Percentiles rank a stretch among this genome's conserved stretches.
These are phyloP conservation scores for Skeletonema menzelii DNA, from an alignment of 108 stramenopile species.

Conservation along the genomic window DNA sequence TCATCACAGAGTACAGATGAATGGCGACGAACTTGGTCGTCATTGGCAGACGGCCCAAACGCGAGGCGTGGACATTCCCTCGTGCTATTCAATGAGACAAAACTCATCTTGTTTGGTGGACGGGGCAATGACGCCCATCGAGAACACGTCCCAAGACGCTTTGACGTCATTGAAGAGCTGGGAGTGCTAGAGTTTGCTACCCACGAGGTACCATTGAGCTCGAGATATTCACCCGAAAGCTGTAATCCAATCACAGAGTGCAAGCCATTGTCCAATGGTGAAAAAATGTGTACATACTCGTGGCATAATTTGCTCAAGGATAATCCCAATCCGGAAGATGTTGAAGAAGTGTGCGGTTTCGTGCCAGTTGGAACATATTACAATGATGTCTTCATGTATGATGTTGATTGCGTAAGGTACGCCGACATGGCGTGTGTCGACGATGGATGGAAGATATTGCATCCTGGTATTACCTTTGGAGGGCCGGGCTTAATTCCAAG, in stretches of 20 bases:
- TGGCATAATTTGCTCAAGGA: slow-evolving; percentile 34
- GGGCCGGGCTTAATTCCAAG: slow-evolving; percentile 62
- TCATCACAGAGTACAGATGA: slow-evolving; percentile 33
- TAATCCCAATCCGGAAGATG: slow-evolving; percentile 13
- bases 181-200: slow-evolving; percentile 69
- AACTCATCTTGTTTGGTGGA: slow-evolving; percentile 67
- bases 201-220: slow-evolving; percentile 57
- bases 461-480: slow-evolving; percentile 67
- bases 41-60: slow-evolving; percentile 30
- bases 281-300: slow-evolving; percentile 44
- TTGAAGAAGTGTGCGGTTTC: slow-evolving; percentile 54
- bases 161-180: slow-evolving; percentile 46
- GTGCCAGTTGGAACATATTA: slow-evolving; percentile 60
- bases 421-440: slow-evolving; percentile 57
- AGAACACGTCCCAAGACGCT: slow-evolving; percentile 51
- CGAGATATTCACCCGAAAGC: slow-evolving; percentile 22
- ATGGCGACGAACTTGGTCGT: slow-evolving; percentile 51
- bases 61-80: slow-evolving; percentile 53
- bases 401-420: slow-evolving; percentile 66
- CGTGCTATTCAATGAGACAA: slow-evolving; percentile 42
- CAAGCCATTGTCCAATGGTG: slow-evolving; percentile 31
- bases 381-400: slow-evolving; percentile 86
- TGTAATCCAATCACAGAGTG: slow-evolving; percentile 39
- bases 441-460: slow-evolving; percentile 63
- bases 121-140: slow-evolving; percentile 56